Conservation (phyloP, 352 stramenopile species). For the Phytophthora pinifolia region DNA sequence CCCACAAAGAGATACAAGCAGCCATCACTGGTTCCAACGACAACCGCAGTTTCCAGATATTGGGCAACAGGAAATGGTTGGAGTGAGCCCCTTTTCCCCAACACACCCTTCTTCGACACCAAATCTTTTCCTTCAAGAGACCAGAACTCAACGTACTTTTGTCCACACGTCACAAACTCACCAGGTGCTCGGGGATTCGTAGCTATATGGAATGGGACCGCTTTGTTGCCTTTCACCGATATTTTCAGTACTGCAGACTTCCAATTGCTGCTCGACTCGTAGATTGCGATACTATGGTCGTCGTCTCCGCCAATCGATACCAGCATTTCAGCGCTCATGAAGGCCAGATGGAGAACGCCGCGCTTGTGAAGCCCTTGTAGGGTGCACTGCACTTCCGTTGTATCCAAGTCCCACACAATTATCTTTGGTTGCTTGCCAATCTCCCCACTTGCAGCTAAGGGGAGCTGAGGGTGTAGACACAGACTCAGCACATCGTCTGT, state of each 20-base stretch:
- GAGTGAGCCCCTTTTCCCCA: conserved; percentile 64
- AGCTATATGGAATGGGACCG: conserved; percentile 50
- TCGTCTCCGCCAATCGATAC: conserved; percentile 88
- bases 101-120: conserved; percentile 58
- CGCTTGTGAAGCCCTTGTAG: conserved; percentile 83
- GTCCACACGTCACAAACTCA: conserved; percentile 69
- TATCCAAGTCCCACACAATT: conserved; percentile 73
- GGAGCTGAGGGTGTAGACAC: conserved; percentile 66
- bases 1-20: conserved; percentile 63
- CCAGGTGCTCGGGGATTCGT: conserved; percentile 21
- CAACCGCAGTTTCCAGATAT: conserved; percentile 40
- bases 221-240: conserved; percentile 77
- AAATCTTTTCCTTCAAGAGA: conserved; percentile 45
- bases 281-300: conserved; percentile 86
- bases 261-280: conserved; percentile 70
- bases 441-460: conserved; percentile 84
- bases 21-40: conserved; percentile 69
- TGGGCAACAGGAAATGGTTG: conserved; percentile 61
- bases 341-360: conserved; percentile 79
- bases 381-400: conserved; percentile 58
- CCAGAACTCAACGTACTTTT: conserved; percentile 85
- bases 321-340: conserved; percentile 68
- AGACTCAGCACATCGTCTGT: conserved; percentile 86
- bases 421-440: conserved; percentile 83
- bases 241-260: conserved; percentile 50